Conservation (phyloP, 2,329 filamentous ascomycete species). For the Aspergillus sojae region DNA sequence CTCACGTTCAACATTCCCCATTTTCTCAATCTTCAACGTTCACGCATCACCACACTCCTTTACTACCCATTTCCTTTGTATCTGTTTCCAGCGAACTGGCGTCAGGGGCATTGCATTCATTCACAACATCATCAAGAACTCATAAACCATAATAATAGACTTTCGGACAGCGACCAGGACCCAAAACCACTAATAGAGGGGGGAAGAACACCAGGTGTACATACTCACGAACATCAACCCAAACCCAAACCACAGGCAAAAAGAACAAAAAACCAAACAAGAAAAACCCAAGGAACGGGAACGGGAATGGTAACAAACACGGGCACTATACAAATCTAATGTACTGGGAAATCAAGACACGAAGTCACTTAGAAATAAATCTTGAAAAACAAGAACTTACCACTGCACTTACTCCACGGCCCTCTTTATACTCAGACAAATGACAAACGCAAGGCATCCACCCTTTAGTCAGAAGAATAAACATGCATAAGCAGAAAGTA, state of each 20-base stretch:
- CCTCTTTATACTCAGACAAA: too few species aligned
- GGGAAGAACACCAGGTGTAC: background rate
- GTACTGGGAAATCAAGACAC: background rate
- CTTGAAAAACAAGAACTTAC: too few species aligned
- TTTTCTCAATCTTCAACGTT: conserved; percentile 5
- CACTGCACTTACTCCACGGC: too few species aligned
- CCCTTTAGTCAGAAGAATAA: too few species aligned
- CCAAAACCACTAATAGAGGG: background rate
- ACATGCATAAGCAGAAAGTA: background rate
- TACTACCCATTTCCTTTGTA: background rate
- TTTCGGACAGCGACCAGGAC: background rate
- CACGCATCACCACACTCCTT: background rate
- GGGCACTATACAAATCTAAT: background rate
- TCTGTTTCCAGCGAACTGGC: background rate
- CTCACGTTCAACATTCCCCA: background rate
- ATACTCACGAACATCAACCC: background rate
- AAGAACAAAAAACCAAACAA: background rate
- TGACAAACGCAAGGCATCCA: too few species aligned
- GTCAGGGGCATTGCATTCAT: background rate
- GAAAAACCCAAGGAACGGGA: too few species aligned
- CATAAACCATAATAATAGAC: background rate
- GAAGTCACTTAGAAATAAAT: background rate
- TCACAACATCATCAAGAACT: background rate
- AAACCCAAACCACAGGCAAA: background rate
- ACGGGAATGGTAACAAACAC: background rate